Evolutionary conservation across 2,329 filamentous ascomycete genomes (phyloP).

Genomic region (Trichophyton schoenleinii): DNA sequence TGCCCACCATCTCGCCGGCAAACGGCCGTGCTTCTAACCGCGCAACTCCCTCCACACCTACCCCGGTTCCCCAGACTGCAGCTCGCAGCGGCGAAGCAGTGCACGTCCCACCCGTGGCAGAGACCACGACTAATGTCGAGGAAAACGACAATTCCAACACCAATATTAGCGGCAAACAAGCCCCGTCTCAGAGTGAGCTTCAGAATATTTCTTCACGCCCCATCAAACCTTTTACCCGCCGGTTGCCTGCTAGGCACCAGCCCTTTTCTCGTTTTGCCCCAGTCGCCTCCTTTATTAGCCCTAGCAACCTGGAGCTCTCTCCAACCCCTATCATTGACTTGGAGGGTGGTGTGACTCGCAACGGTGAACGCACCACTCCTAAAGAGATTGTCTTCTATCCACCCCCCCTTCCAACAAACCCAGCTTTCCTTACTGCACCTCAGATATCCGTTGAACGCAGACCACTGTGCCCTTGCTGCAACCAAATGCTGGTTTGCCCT

Average conservation of each 20-base stretch:
- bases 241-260: not conserved
- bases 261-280: not conserved
- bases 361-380: not conserved
- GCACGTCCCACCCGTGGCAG: not conserved
- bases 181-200: conserved; percentile 5
- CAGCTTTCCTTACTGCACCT: not conserved
- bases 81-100: not conserved
- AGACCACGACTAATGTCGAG: not conserved
- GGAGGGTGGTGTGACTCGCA: not conserved
- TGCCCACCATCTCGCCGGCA: not conserved
- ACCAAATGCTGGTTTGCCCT: conserved; percentile 8
- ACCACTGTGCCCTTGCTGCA: conserved; percentile 10
- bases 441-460: not conserved
- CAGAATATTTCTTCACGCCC: not conserved
- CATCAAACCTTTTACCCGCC: not conserved
- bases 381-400: not conserved
- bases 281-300: conserved; percentile 2
- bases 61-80: not conserved
- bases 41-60: not conserved
- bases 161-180: not conserved
- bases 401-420: not conserved
- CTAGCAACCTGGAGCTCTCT: not conserved
- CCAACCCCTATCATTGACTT: not conserved
- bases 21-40: not conserved
- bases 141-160: not conserved